Evolutionary conservation across 192 early-diverging fungal genomes (phyloP), one percentile per base, ranked within the genome.

Genomic region (Umbelopsis sp.): DNA sequence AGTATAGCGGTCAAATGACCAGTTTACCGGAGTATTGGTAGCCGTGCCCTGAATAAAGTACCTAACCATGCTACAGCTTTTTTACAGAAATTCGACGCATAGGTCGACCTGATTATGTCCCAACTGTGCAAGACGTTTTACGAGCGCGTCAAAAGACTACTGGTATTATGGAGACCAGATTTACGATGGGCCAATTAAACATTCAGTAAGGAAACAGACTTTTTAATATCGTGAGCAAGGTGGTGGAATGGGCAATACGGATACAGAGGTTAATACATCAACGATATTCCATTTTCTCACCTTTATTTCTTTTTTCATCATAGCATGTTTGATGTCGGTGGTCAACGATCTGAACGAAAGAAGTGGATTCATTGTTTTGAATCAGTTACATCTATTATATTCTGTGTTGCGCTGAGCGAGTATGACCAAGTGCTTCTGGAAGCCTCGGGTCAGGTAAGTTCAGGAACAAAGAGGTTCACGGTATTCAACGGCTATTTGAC

Each of bases 61-160:
- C 89, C 87, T 33, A 25, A 52, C 67, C n/a, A 30, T 53, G 41
- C 61, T 45, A 51, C 64, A 95, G 92, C 80, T 99, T 98, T 84
- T 96, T 99, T 81, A 89, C 89, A 73, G 86, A 95, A 68, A 88
- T 99, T 37, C 88, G 93, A 67, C 86, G 97, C 67, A 91, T 99
- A 45, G 94, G 91, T 23, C 82, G 85, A 41, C 82, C 88, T 45
- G 88, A 94, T 70, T 99, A 97, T 74, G 78, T 92, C 53, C 97
- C 97, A 12, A 94, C 85, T 55, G 96, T 96, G 64, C 92, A 94
- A 68, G 97, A 99, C 74, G 94, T 99, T 23, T 84, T 99, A 68
- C 82, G 93, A 15, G 92, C 97, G 16, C 91, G 97, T 68, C 93
- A 95, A 51, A 99, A 97, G 81, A 98, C 97, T 3, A 99, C 96